Base-by-base conservation (phyloP, 2,329 filamentous ascomycete genomes). In the Scedosporium dehoogii region DNA sequence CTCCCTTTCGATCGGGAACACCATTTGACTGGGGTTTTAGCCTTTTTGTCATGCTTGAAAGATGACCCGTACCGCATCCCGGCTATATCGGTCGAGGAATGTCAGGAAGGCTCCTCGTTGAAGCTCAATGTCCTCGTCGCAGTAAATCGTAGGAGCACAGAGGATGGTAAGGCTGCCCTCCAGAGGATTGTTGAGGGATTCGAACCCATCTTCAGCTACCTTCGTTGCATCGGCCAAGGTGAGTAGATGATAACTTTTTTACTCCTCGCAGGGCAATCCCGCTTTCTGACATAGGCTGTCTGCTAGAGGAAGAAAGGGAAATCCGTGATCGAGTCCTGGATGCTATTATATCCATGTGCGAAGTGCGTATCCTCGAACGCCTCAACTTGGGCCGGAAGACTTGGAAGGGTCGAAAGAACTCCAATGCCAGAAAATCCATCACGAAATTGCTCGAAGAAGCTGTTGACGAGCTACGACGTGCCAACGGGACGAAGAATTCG, bases 1-100 rank as follows among this genome's bases (percentile, higher is more conserved):
- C 66, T 76, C 5, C 63, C 73, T 6, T 73, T 75, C 44, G 65
- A 70, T 7, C 69, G 67, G 51, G 74, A 76, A 63, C 68, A 66
- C n/a, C 63, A 62, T 4, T 63, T 76, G 42, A 63, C 66, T 2
- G 65, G 69, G 27, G 66, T 66, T 6, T 65, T 76, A 18, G 70
- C 72, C n/a, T 75, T 75, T 51, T 65, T 76, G 7, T 69, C 72
- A 5, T 69, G 70, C 42, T 67, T 67, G 6, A 66, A 65, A 41
- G 67, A 74, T 58, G 65, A 71, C 18, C 44, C 55, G 4, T 64
- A 72, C n/a, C 64, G 71, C 53, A 73, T 75, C 14, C 72, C 73
- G 16, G 73, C 73, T 6, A 64, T 74, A 16, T 74, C 71, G 27
- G 42, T 75, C 18, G 65, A 70, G 14, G 69, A 75, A 61, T 60